Base-by-base conservation (phyloP, 352 stramenopile genomes). In the Phytophthora melonis region DNA sequence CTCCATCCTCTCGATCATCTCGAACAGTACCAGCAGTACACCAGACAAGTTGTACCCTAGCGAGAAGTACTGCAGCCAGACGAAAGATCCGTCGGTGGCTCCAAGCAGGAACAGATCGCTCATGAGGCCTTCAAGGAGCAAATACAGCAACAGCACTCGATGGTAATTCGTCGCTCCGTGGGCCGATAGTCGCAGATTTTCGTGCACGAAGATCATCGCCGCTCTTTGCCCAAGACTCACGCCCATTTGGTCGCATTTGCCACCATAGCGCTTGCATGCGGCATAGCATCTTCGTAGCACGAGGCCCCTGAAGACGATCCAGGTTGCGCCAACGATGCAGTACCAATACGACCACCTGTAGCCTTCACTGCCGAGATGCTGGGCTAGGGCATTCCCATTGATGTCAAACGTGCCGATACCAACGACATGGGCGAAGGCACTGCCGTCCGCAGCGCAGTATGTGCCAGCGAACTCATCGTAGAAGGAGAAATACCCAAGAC, bases 31-130 rank as follows among this genome's bases (percentile, higher is more conserved):
- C 8, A 66, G 14, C 5, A 67, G 32, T 27, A 67, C 36, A 3
- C 60, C 60, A 13, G 47, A 67, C 19, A 67, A 52, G 21, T 67
- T 67, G 16, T 60, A 67, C 21, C 60, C 58, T 7, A 63, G 19
- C 18, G 58, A 63, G 10, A 63, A 23, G 21, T 63, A 63, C 23
- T 63, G 60, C 23, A 67, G 47, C 47, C 60, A 67, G 39, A 10
- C 14, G 18, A 67, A 67, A 67, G 60, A 59, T 16, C 60, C 60
- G 23, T 67, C 30, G 11, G 47, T 67, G 14, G 47, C 47, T 41
- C 47, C 47, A n/a, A 67, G 47, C 27, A 67, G 50, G 19, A 67
- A 59, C 47, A 60, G 27, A 49, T 67, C 60, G 47, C 60, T 59
- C 60, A 67, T 67, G 19, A 59, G 30, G 6, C 60, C 60, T 67